Evolutionary conservation across 2,329 filamentous ascomycete species (phyloP).

Genomic region (Cyphellophora attinorum): DNA sequence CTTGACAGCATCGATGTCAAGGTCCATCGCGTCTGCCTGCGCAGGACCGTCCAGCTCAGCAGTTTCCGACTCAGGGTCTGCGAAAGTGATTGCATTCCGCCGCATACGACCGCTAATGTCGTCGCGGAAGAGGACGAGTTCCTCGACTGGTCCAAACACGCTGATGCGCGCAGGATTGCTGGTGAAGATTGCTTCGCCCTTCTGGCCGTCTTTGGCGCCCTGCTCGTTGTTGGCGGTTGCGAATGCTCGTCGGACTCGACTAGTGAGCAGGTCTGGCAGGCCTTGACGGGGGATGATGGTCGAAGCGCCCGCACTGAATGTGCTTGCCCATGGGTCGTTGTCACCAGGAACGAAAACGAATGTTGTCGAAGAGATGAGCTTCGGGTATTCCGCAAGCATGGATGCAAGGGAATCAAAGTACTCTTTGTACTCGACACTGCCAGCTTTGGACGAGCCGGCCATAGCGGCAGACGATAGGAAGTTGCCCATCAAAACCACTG

Average conservation of each 20-base stretch:
- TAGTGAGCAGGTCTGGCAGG: conserved; percentile 85
- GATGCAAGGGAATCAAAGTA: conserved; percentile 82
- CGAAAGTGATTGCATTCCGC: conserved; percentile 65
- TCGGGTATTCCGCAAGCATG: conserved; percentile 72
- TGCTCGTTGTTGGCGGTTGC: conserved; percentile 65
- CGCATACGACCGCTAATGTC: conserved; percentile 73
- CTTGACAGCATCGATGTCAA: conserved; percentile 22
- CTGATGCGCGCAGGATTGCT: conserved; percentile 75
- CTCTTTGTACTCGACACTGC: conserved; percentile 94
- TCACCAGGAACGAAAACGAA: conserved; percentile 94
- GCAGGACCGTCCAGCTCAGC: conserved; percentile 20
- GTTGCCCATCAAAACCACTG: conserved; percentile 77
- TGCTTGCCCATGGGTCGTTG: conserved; percentile 92
- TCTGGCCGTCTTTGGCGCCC: conserved; percentile 40
- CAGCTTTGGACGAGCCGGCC: conserved; percentile 53
- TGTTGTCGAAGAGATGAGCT: conserved; percentile 65
- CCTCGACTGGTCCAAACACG: conserved; percentile 79
- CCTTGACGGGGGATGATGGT: conserved; percentile 38
- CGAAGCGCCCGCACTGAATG: conserved; percentile 50
- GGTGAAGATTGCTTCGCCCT: conserved; percentile 75
- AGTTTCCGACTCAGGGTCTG: conserved; percentile 27
- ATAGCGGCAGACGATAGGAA: conserved; percentile 56
- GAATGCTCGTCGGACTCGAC: conserved; percentile 71
- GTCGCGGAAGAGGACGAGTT: conserved; percentile 79
- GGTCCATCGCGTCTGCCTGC: conserved; percentile 30